Evolutionary conservation across 345 rosid species (phyloP).

Genomic region (Populus tremula): DNA sequence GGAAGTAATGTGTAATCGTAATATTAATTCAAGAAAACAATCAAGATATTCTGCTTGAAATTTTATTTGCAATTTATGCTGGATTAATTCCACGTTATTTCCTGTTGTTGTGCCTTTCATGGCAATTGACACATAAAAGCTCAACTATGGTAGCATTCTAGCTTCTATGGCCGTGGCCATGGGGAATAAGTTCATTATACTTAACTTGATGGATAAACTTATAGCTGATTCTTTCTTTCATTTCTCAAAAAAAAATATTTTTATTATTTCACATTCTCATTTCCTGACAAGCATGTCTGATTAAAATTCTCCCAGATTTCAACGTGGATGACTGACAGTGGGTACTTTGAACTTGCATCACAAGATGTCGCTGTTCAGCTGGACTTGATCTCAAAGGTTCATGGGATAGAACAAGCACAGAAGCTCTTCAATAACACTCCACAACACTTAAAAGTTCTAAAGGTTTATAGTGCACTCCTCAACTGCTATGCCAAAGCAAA

Average conservation of each 20-base stretch:
- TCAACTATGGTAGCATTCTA: not conserved
- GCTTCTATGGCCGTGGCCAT: not conserved
- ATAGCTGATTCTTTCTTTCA: not conserved
- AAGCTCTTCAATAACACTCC: slow-evolving; percentile 33
- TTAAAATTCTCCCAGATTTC: slow-evolving; percentile 29
- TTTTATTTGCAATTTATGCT: not conserved
- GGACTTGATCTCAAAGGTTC: slow-evolving; percentile 37
- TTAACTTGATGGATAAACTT: not conserved
- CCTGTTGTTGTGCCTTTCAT: not conserved
- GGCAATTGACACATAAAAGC: not conserved
- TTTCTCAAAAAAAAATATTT: not conserved
- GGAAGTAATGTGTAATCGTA: too few relatives aligned
- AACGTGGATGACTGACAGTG: slow-evolving; percentile 44
- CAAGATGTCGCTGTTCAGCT: slow-evolving; percentile 34
- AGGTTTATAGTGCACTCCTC: slow-evolving; percentile 40
- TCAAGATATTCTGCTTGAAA: not conserved
- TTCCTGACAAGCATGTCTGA: not conserved
- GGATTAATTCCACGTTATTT: not conserved
- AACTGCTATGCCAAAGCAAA: slow-evolving; percentile 32
- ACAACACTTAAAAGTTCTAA: not conserved
- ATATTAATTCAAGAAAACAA: too few relatives aligned
- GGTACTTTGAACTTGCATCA: slow-evolving; percentile 9
- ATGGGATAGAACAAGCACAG: slow-evolving; percentile 38
- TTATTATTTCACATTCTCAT: not conserved
- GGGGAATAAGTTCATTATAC: not conserved